Evolutionary conservation across 129 eudicot genomes (phyloP).

Genomic region (Flaveria bidentis): DNA sequence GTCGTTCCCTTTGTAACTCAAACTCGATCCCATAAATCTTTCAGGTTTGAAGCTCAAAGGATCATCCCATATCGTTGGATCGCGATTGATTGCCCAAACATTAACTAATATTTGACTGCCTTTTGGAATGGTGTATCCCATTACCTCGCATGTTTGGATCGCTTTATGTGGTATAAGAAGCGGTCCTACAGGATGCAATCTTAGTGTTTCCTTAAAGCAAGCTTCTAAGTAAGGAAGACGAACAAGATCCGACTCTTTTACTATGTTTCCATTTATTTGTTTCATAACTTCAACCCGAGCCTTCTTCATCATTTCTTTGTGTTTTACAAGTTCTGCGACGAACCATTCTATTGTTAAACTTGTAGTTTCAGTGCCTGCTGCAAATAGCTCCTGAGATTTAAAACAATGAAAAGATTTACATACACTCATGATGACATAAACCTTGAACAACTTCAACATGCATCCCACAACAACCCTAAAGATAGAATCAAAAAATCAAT

Average conservation of each 20-base stretch:
- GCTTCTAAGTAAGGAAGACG: constrained; percentile 40
- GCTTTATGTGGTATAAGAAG: constrained; percentile 38
- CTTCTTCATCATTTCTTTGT: constrained; percentile 28
- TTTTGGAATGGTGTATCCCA: constrained; percentile 41
- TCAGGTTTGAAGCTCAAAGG: constrained; percentile 46
- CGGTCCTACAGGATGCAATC: constrained; percentile 51
- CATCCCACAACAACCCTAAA: no score
- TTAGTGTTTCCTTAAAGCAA: constrained; percentile 40
- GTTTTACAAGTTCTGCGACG: constrained; percentile 36
- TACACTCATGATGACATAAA: neutral
- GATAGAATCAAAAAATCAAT: no score
- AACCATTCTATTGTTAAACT: constrained; percentile 38
- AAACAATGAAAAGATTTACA: neutral
- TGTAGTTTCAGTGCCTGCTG: constrained; percentile 39
- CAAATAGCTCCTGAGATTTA: constrained; percentile 34
- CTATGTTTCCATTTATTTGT: constrained; percentile 11
- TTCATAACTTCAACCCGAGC: constrained; percentile 32
- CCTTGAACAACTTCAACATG: no score
- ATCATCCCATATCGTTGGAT: constrained; percentile 39
- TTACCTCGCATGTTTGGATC: constrained; percentile 28
- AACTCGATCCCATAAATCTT: constrained; percentile 33
- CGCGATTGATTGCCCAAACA: constrained; percentile 47
- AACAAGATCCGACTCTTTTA: constrained; percentile 36
- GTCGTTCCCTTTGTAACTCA: constrained; percentile 36
- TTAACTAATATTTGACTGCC: constrained; percentile 38